Conservation (phyloP, 2,329 filamentous ascomycete genomes). For the Alternaria arborescens region DNA sequence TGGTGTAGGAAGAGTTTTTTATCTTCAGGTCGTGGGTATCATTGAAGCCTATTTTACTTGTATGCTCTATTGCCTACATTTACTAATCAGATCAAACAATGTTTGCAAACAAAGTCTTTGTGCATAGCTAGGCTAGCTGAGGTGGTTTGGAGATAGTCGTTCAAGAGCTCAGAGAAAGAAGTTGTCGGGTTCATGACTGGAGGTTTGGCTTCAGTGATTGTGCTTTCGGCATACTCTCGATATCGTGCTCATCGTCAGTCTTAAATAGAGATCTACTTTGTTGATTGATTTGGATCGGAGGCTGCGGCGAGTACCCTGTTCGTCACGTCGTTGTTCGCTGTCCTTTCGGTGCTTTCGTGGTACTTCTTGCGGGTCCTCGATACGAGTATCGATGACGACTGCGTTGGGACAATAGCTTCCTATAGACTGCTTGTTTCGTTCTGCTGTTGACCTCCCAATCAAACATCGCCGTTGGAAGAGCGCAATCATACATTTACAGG, state of each 20-base stretch:
- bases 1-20: too few relatives aligned
- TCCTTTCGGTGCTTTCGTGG: constrained; percentile 2
- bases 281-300: neutral
- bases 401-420: neutral
- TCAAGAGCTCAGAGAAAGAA: neutral
- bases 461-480: neutral
- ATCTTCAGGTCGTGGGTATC: too few relatives aligned
- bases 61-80: too few relatives aligned
- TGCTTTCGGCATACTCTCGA: neutral
- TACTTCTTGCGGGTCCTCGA: neutral
- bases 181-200: neutral
- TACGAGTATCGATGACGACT: neutral
- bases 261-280: neutral
- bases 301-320: neutral
- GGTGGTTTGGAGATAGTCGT: neutral
- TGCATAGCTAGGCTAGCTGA: neutral
- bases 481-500: neutral
- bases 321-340: neutral
- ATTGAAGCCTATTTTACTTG: too few relatives aligned
- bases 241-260: neutral
- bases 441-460: neutral
- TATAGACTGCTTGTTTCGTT: neutral
- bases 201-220: neutral
- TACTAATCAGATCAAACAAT: too few relatives aligned
- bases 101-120: neutral